Evolutionary conservation across 2,329 filamentous ascomycete species (phyloP), one percentile per base, ranked within the genome.

Genomic region (Elsinoe necatrix): DNA sequence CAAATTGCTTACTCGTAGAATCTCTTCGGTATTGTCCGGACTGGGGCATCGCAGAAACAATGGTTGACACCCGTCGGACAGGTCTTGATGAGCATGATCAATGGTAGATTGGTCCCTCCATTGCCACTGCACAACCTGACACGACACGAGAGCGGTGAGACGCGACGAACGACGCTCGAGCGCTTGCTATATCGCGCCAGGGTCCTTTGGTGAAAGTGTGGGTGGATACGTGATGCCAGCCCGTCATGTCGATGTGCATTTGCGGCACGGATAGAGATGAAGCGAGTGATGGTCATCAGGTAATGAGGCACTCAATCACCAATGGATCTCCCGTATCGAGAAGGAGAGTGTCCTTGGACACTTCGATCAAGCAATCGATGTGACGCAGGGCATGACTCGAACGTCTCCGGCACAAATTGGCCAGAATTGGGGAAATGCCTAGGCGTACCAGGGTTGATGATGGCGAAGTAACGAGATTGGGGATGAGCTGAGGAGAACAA

Each of bases 161-260:
- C 23, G 29, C 29, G 18, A 37, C 21, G 48, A 52, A 52, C 48
- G 48, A 37, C 20, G 48, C 48, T 52, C 27, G 48, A 52, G 47
- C 47, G 47, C 47, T 34, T 8, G 29, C 8, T 21, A 14, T 35
- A 37, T 25, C 20, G 41, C 29, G 20, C 48, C 48, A 52, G 48
- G 48, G 48, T 52, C 48, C 39, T 25, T 52, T 43, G 20, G 25
- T 50, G 25, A 31, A 50, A 18, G 34, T 50, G 25, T 12, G 25
- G 45, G 29, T 50, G 23, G 45, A 50, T 31, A 16, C 27, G 12
- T 34, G 23, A 37, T 37, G 34, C 14, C 34, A n/a, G 34, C 14
- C 34, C 25, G 25, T 50, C 25, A 16, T 11, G 45, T 20, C 29
- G 18, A n/a, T 52, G 16, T 25, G 11, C 8, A 23, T 16, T 37